phyloP scores from a whole-genome alignment of 108 stramenopile genomes.

The Schizochytrium sp. region DNA sequence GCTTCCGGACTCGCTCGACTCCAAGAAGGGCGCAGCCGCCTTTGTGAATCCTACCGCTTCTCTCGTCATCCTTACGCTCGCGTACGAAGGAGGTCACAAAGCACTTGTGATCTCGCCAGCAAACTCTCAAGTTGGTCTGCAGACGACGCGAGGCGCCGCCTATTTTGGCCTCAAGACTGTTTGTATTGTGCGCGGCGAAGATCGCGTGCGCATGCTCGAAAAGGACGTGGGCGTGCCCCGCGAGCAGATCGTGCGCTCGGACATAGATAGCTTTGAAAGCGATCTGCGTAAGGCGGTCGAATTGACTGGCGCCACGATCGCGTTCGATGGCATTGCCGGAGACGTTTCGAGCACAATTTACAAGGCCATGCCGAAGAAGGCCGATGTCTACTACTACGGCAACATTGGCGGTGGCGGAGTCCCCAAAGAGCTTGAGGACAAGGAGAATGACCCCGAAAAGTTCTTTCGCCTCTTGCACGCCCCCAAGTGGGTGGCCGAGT shows the following conservation, averaged over 20 bases:
- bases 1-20: slow-evolving; percentile 40
- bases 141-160: slow-evolving; percentile 47
- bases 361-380: slow-evolving; percentile 34
- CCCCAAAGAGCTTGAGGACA: background rate
- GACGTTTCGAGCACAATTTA: slow-evolving; percentile 43
- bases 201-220: slow-evolving; percentile 36
- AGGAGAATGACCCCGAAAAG: background rate
- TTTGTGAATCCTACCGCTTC: slow-evolving; percentile 58
- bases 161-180: slow-evolving; percentile 36
- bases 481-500: background rate
- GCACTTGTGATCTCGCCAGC: background rate
- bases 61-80: slow-evolving; percentile 47
- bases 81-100: slow-evolving; percentile 6
- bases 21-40: slow-evolving; percentile 44
- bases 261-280: slow-evolving; percentile 33
- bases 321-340: slow-evolving; percentile 56
- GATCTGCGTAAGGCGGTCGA: slow-evolving; percentile 38
- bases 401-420: slow-evolving; percentile 32
- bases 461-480: background rate
- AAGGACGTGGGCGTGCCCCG: slow-evolving; percentile 41
- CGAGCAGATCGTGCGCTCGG: slow-evolving; percentile 31
- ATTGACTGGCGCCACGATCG: slow-evolving; percentile 39
- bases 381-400: slow-evolving; percentile 43
- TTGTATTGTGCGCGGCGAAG: slow-evolving; percentile 50
- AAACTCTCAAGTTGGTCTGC: slow-evolving; percentile 33